Base-by-base conservation (phyloP, 371 early-diverging fungal species). In the Mucor velutinosus region DNA sequence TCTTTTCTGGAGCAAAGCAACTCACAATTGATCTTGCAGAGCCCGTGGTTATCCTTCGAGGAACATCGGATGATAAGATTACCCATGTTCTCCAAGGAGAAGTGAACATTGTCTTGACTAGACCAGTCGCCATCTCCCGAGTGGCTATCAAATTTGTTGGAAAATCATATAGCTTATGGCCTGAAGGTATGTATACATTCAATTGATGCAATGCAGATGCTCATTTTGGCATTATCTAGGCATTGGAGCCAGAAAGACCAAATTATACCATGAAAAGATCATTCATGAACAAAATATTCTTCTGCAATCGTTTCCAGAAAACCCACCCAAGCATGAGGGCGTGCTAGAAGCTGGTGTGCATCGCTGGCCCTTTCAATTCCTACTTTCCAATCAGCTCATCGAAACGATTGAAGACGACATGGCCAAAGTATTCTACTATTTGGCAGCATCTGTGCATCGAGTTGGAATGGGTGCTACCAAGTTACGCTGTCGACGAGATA, bases 11-110 rank as follows among this genome's bases (percentile, higher is more conserved):
- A 61, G 70, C 70, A 56, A 74, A 71, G 27, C 79, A 80, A 53
- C 64, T 84, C 6, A 71, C 76, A 10, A 81, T 84, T 66, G 82
- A 81, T 55, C 73, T 84, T n/a, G 76, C 78, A 3, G 82, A 81
- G 62, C 80, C 84, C 0, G 76, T 84, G 3, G 72, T 84, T 1
- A 75, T 78, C 37, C 65, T 84, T n/a, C 65, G 81, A 41, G 78
- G 84, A 1, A 47, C 60, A 11, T 53, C 79, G 0, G 60, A 62
- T n/a, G 79, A 80, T 43, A 70, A 62, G 29, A 69, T 74, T 0
- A 79, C 78, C 3, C 75, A 77, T 21, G 76, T 77, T 4, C 62
- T 84, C 2, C 69, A 80, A 60, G 84, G 84, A 1, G 82, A 81
- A 61, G 79, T 80, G 7, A 78, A 73, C 51, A 29, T 84, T 32